A percentile compares a stretch with the other conserved stretches of the same genome.
These are phyloP conservation scores for Echria macrotheca DNA, from an alignment of 495 filamentous ascomycete species.

Conservation along the genomic window DNA sequence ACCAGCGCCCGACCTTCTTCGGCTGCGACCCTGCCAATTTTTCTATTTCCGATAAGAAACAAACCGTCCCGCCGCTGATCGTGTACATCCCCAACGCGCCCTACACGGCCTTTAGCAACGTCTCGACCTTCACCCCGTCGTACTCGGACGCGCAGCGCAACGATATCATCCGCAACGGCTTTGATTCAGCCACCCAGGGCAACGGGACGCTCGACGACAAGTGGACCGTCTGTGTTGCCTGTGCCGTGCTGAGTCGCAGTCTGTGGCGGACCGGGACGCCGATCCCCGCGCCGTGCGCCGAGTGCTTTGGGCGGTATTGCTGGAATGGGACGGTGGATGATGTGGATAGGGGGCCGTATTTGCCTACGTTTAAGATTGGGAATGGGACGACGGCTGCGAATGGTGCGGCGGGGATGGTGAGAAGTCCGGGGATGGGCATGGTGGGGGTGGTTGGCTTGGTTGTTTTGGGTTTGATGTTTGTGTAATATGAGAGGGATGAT, in stretches of 20 bases:
- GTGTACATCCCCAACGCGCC: conserved; percentile 90
- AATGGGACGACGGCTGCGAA: conserved; percentile 12
- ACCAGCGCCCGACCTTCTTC: conserved; percentile 85
- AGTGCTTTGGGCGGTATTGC: conserved; percentile 79
- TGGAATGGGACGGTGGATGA: conserved; percentile 70
- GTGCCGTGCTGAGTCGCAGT: conserved; percentile 76
- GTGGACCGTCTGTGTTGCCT: conserved; percentile 80
- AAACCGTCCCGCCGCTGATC: conserved; percentile 56
- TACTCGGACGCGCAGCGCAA: conserved; percentile 64
- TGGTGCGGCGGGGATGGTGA: not conserved
- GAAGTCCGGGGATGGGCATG: not conserved
- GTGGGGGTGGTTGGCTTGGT: conserved; percentile 5
- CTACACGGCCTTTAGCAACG: conserved; percentile 66
- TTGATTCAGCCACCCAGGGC: conserved; percentile 71
- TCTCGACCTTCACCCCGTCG: conserved; percentile 60
- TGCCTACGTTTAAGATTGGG: conserved; percentile 28
- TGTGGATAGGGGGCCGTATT: conserved; percentile 27
- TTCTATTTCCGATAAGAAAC: conserved; percentile 34
- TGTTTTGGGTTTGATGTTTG: conserved; percentile 6
- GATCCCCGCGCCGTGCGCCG: conserved; percentile 60
- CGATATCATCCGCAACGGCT: conserved; percentile 76
- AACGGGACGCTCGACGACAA: conserved; percentile 66
- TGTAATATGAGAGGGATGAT: not conserved
- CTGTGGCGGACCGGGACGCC: conserved; percentile 59
- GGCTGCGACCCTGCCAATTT: conserved; percentile 75